Evolutionary conservation across 2,329 filamentous ascomycete species (phyloP).

Genomic region (Colletotrichum sublineola): DNA sequence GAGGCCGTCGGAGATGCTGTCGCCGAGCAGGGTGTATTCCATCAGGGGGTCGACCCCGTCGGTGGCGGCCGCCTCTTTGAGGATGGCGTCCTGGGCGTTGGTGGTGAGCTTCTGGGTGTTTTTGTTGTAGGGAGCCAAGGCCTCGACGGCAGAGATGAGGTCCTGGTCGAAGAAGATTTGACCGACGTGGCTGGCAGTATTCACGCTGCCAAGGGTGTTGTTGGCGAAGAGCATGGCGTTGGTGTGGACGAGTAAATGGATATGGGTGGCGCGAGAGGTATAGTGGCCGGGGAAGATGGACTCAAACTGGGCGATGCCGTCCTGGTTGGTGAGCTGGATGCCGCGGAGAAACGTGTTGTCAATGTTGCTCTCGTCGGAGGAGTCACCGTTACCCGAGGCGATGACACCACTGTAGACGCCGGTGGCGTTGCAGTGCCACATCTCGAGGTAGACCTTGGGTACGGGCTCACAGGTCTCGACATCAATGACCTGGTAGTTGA

Average conservation of each 20-base stretch:
- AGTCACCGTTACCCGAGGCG: conserved; percentile 52
- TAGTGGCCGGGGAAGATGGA: conserved; percentile 61
- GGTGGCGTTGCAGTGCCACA: conserved; percentile 61
- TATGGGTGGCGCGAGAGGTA: conserved; percentile 56
- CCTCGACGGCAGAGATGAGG: conserved; percentile 64
- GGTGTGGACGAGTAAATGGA: conserved; percentile 54
- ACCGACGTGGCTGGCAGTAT: conserved; percentile 69
- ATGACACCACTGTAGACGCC: conserved; percentile 60
- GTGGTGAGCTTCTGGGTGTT: conserved; percentile 60
- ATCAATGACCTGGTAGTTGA: conserved; percentile 60
- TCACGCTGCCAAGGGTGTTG: conserved; percentile 54
- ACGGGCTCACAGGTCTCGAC: conserved; percentile 57
- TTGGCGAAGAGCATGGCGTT: conserved; percentile 51
- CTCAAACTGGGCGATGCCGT: conserved; percentile 58
- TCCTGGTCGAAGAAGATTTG: conserved; percentile 73
- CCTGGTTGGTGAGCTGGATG: conserved; percentile 54
- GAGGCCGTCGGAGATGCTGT: conserved; percentile 63
- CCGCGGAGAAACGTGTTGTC: conserved; percentile 56
- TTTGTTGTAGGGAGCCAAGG: conserved; percentile 57
- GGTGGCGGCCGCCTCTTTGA: conserved; percentile 59
- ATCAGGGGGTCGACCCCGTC: conserved; percentile 69
- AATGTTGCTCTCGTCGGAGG: conserved; percentile 47
- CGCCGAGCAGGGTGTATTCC: conserved; percentile 69
- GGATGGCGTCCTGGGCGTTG: conserved; percentile 65
- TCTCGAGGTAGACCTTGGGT: conserved; percentile 55